phyloP scores from a whole-genome alignment of 305 asterid genomes.

The Fraxinus sp. region DNA sequence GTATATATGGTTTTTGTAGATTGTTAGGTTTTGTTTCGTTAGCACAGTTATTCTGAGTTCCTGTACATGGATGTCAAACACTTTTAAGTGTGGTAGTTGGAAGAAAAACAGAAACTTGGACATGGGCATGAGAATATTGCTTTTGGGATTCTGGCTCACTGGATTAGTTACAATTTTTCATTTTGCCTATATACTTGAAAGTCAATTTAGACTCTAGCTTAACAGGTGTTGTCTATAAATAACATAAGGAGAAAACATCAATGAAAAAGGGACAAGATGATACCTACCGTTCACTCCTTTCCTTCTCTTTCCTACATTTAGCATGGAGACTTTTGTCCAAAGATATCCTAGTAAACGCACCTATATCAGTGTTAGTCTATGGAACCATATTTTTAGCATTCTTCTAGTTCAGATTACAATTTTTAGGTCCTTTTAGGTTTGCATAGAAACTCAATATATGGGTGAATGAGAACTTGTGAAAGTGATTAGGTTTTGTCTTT shows the following conservation, averaged over 20 bases:
- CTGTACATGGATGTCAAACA: background rate
- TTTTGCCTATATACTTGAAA: background rate
- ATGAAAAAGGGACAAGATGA: background rate
- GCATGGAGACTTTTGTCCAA: background rate
- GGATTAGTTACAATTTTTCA: conserved; percentile 4
- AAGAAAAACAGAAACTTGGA: conserved; percentile 8
- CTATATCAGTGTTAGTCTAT: background rate
- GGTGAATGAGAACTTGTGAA: background rate
- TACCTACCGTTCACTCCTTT: background rate
- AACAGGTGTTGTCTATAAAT: background rate
- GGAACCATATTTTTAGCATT: background rate
- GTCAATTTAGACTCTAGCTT: background rate
- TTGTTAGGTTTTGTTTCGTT: background rate
- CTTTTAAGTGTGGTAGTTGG: conserved; percentile 7
- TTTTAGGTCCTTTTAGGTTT: background rate
- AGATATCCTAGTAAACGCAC: background rate
- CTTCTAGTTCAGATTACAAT: background rate
- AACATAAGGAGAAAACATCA: background rate
- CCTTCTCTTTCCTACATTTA: background rate
- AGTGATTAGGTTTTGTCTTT: background rate
- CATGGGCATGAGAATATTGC: background rate
- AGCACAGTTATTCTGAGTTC: conserved; percentile 10
- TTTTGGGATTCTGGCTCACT: background rate
- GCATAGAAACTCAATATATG: background rate
- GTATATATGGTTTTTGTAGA: background rate